Evolutionary conservation across 83 land plant genomes (phyloP), one percentile per base, ranked within the genome.

Genomic region (Thuja plicata): DNA sequence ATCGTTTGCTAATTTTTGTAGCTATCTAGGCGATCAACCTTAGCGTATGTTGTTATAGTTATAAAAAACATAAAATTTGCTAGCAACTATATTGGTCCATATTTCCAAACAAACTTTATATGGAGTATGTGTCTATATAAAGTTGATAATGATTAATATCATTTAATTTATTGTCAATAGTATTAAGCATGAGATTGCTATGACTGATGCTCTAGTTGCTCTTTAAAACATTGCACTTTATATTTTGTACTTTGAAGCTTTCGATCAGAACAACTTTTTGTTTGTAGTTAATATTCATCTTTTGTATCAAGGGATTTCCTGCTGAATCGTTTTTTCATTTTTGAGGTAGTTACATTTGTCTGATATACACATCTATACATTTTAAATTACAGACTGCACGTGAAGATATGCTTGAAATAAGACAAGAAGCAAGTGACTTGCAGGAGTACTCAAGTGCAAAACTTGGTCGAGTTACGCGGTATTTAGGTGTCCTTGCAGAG

Each of bases 361-460:
- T 55, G 60, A 55, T 54, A 50, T 46, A 86, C 32, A 38, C 41
- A 57, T 34, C 73, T 86, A 15, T 86, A 30, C 27, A 35, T 57
- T 55, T 86, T 17, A 37, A 5, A 87, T 57, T 34, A 71, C 91
- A 96, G 97, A 86, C 90, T 91, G 95, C 98, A 35, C 95, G 89
- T 88, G 96, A 97, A 83, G 99, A 98, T 86, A 94, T 88, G 66
- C 88, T 97, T 88, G 96, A 96, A 89, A 90, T 98, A 89, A 94
- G 97, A 87, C 98, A 98, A 89, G 99, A 97, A 91, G 99, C 99
- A 0, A 95, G 88, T 88, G 99, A 98, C 84, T 90, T 98, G 84
- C 97, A 94, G 87, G 99, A 98, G 92, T 98, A 98, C 87, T 97
- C 99, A 30, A 96, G 89, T 95, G 99, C 96, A 30, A 98, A 98